A percentile compares a stretch with the other conserved stretches of the same genome.
These are phyloP conservation scores for Aspergillus viridinutans DNA, from an alignment of 2,329 filamentous ascomycete genomes.

Conservation along the genomic window DNA sequence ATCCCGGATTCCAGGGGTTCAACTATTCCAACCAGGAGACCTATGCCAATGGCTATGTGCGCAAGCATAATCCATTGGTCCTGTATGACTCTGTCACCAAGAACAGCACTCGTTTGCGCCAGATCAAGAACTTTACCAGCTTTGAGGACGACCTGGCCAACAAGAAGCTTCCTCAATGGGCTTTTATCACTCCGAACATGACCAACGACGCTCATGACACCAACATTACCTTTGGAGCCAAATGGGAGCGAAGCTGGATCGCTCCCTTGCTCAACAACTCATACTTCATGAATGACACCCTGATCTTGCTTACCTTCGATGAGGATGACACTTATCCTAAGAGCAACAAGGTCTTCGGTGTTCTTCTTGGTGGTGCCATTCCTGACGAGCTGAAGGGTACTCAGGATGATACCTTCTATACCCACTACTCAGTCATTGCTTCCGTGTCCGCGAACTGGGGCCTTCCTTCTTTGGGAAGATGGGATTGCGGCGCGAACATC, in stretches of 20 bases:
- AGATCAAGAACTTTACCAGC: slow-evolving; percentile 68
- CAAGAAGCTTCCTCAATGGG: slow-evolving; percentile 66
- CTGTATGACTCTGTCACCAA: slow-evolving; percentile 62
- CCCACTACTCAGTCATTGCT: slow-evolving; percentile 67
- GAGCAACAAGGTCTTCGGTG: slow-evolving; percentile 64
- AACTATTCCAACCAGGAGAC: slow-evolving; percentile 58
- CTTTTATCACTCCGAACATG: slow-evolving; percentile 50
- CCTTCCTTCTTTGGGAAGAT: slow-evolving; percentile 65
- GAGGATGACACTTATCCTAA: slow-evolving; percentile 68
- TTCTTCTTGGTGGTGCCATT: slow-evolving; percentile 71
- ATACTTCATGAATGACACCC: slow-evolving; percentile 71
- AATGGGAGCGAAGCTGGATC: slow-evolving; percentile 66
- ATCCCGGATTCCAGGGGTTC: slow-evolving; percentile 65
- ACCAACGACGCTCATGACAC: slow-evolving; percentile 72
- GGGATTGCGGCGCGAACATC: slow-evolving; percentile 69
- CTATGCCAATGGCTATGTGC: slow-evolving; percentile 69
- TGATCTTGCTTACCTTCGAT: slow-evolving; percentile 79
- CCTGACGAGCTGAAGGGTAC: slow-evolving; percentile 61
- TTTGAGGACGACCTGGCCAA: slow-evolving; percentile 65
- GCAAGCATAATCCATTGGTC: slow-evolving; percentile 71
- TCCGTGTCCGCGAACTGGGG: slow-evolving; percentile 68
- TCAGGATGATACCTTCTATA: slow-evolving; percentile 65
- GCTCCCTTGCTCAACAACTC: slow-evolving; percentile 64
- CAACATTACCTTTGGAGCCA: slow-evolving; percentile 62
- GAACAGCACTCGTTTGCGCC: slow-evolving; percentile 55